Conservation (phyloP, 441 rosid species). For the Croton laevigatus region DNA sequence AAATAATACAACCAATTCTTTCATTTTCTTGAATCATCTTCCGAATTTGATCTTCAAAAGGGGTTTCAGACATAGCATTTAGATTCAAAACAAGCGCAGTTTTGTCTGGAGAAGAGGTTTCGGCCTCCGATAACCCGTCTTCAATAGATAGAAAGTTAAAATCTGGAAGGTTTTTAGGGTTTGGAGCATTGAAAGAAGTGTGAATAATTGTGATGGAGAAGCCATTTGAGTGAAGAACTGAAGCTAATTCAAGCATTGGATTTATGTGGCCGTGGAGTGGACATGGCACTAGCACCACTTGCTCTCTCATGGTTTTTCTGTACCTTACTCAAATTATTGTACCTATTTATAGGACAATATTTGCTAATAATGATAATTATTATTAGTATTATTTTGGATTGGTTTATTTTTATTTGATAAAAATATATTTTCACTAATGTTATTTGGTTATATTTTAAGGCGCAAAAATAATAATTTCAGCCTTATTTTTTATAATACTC, state of each 20-base stretch:
- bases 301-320: too few relatives aligned
- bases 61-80: conserved; percentile 6
- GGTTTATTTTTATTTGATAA: too few relatives aligned
- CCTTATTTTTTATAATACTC: too few relatives aligned
- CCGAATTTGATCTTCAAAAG: not conserved
- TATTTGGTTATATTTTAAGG: too few relatives aligned
- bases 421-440: too few relatives aligned
- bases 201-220: conserved; percentile 28
- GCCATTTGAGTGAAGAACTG: conserved; percentile 34
- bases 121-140: not conserved
- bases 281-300: conserved; percentile 28
- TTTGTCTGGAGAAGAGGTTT: conserved; percentile 8
- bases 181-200: conserved; percentile 28
- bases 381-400: too few relatives aligned
- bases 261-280: conserved; percentile 42
- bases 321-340: too few relatives aligned
- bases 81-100: not conserved
- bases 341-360: too few relatives aligned
- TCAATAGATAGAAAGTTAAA: conserved; percentile 21
- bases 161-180: conserved; percentile 23
- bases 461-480: too few relatives aligned
- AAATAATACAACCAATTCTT: conserved; percentile 25
- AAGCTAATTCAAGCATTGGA: conserved; percentile 41
- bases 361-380: too few relatives aligned
- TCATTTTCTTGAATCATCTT: too few relatives aligned